Evolutionary conservation across 2,329 filamentous ascomycete genomes (phyloP), one percentile per base, ranked within the genome.

Genomic region (Geosmithia flava): DNA sequence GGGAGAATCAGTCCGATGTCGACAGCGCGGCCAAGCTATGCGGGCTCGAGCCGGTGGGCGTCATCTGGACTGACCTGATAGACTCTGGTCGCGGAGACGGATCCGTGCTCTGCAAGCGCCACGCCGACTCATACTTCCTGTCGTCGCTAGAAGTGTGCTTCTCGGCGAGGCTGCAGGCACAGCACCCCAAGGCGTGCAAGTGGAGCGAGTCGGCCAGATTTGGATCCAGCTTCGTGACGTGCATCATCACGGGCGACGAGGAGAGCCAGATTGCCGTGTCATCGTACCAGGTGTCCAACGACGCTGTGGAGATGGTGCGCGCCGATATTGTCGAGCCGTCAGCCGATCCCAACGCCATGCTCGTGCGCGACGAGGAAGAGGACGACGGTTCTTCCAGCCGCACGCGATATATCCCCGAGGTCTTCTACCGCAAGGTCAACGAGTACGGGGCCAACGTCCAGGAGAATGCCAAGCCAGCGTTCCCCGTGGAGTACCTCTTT

Each of bases 381-480:
- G 85, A 90, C 47, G 84, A 89, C 53, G 80, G 71, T 55, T 80
- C 70, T 48, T 71, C 67, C 46, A 83, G 76, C 62, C 81, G 80
- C 49, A 82, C 84, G 20, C 79, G 90, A 57, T 98, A 98, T 61
- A 95, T 98, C 20, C 93, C 93, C 1, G 93, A 98, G 59, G 91
- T 98, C 4, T 98, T 97, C 67, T 98, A 94, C 69, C 81, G 91
- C 52, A 83, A 80, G 56, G 88, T 95, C 65, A 98, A 98, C 65
- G 91, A 98, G 63, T 95, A 98, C 61, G 90, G 90, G 33, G 87
- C 85, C 53, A 95, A 91, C 56, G 93, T 97, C 7, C 93, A 96
- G 62, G 88, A 97, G 65, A 97, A 95, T 57, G 93, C 93, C 20
- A 97, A 96, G 62, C 93, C 93, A 0, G 82, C 86, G 44, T 98